These are phyloP conservation scores for Vitis cinerea DNA, from an alignment of 164 flowering plant species.

Conservation along the genomic window DNA sequence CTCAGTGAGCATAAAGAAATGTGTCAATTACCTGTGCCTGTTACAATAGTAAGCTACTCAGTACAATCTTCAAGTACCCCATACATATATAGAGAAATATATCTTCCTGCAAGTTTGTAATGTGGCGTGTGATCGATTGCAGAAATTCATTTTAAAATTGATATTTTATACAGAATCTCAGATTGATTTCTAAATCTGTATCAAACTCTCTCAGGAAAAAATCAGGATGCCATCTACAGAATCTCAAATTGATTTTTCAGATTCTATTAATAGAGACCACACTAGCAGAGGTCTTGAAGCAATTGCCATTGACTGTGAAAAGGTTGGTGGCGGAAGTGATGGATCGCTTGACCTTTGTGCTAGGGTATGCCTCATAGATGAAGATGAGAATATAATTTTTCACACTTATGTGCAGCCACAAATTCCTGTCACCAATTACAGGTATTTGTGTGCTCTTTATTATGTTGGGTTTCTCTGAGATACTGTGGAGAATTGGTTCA, in stretches of 20 bases:
- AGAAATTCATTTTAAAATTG: background rate
- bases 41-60: constrained; percentile 45
- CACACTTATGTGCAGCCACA: constrained; percentile 63
- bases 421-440: constrained; percentile 62
- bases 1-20: constrained; percentile 41
- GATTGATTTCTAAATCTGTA: background rate
- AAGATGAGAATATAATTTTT: constrained; percentile 61
- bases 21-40: constrained; percentile 44
- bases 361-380: constrained; percentile 78
- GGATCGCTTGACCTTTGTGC: constrained; percentile 71
- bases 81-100: background rate
- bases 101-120: background rate
- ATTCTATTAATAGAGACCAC: constrained; percentile 4
- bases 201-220: constrained; percentile 30
- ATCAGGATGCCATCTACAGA: constrained; percentile 12
- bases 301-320: constrained; percentile 73
- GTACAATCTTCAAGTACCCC: background rate
- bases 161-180: background rate
- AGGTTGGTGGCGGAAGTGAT: constrained; percentile 86
- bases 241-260: constrained; percentile 24
- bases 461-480: background rate
- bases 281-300: constrained; percentile 27
- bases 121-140: background rate
- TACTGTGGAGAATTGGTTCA: background rate
- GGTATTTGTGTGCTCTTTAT: constrained; percentile 39